Evolutionary conservation across 2,329 filamentous ascomycete genomes (phyloP), one percentile per base, ranked within the genome.

Genomic region (Gremmenia infestans): DNA sequence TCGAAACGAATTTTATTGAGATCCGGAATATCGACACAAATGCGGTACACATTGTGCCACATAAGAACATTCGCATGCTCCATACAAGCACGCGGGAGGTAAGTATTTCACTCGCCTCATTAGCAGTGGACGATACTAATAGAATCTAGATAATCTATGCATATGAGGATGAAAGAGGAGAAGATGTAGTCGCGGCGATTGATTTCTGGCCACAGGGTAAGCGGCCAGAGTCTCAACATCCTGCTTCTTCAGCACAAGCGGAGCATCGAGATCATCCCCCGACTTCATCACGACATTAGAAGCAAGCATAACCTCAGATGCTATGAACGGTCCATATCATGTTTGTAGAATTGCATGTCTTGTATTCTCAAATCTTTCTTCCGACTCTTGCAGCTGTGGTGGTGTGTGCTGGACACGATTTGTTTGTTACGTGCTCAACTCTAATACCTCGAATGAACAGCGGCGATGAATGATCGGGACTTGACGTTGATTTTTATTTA

Each of bases 81-180:
- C 94, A 99, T 75, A 93, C 91, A 71, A 96, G 91, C 67, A 96
- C 93, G 57, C 86, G 96, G 77, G 94, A 99, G 86, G 94, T 96
- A 77, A 75, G 82, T 72, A n/a, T 56, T 53, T 32, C 22, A n/a
- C 17, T 37, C 11, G 39, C 23, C 48, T 46, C 7, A 47, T 39
- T 43, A 46, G 25, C 39, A 47, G 25, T 25, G 59, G 32, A 66
- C 51, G 56, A 58, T 52, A 70, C 68, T 55, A 56, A 62, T 40
- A 42, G 45, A 32, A 52, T 43, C 22, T 67, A 99, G 94, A 97
- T 99, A 65, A 75, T 99, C 52, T 97, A 97, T 74, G 93, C 94
- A 49, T 97, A 97, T 71, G 94, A 99, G 77, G 93, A 97, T 68
- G 94, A 99, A 72, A 79, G 84, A 62, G 93, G 94, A 64, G 90